Evolutionary conservation across 2,329 filamentous ascomycete genomes (phyloP), one percentile per base, ranked within the genome.

Genomic region (Clonostachys solani): DNA sequence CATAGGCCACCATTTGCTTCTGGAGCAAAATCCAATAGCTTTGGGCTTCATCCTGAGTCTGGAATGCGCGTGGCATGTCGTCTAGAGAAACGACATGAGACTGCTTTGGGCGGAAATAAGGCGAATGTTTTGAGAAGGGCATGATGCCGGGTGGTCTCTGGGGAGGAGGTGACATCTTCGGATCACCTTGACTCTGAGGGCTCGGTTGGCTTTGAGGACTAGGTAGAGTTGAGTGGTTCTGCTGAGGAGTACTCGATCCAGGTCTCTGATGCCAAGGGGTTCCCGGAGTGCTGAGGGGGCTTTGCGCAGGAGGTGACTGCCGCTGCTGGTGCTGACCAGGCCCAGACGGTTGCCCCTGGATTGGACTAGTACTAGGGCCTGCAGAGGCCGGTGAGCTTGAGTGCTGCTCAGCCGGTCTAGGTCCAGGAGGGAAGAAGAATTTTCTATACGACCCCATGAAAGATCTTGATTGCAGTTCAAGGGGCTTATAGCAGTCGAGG

Each of bases 21-120:
- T 71, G 68, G 18, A 67, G 55, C 13, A 68, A 48, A 4, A 52
- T 58, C 68, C 68, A 71, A 49, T 70, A 71, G 3, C 60, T 61
- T 6, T 62, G 56, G 5, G 64, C 63, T 17, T 70, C 65, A 9
- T 63, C 60, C n/a, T 65, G 52, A 6, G 60, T 51, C 7, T 40
- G 43, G 40, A 71, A 70, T 6, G 49, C 46, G 0, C 45, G 46
- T 0, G 68, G 67, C 56, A 69, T 58, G 3, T 63, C 55, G 6
- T 62, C 58, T 5, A 68, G 53, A 1, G 55, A 57, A 1, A 51
- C 63, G 23, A 69, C 60, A 12, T 50, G 52, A 3, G 59, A 56
- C 34, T 58, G 53, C 12, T 60, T 61, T 3, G 58, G 66, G 18
- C 58, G 61, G 51, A 61, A 70, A 42, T 66, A 71, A 1, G 59